Evolutionary conservation across 306 rosid genomes (phyloP).

Genomic region (Cicer arietinum): DNA sequence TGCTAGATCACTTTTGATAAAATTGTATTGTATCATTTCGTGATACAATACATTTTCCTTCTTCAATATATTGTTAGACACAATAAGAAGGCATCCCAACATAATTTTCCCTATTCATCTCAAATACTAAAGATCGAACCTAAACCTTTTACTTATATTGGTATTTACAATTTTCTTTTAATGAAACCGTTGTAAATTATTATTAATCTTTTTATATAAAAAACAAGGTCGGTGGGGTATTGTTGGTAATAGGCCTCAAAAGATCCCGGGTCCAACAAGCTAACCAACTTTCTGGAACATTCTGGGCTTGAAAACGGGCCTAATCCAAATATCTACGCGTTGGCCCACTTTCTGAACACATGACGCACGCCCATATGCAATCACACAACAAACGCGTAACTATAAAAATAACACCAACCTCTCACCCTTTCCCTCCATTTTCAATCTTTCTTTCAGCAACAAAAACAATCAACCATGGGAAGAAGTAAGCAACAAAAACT

Average conservation of each 20-base stretch:
- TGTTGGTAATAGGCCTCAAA: background rate
- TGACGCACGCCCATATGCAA: constrained; percentile 31
- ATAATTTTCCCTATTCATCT: too few species aligned
- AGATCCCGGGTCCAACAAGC: background rate
- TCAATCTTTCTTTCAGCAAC: background rate
- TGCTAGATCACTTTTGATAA: too few species aligned
- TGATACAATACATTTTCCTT: too few species aligned
- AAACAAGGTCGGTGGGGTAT: background rate
- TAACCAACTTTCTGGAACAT: background rate
- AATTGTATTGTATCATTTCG: too few species aligned
- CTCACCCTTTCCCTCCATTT: constrained; percentile 6
- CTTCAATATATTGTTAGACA: too few species aligned
- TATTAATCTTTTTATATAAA: too few species aligned
- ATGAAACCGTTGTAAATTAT: too few species aligned
- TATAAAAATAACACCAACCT: constrained; percentile 11
- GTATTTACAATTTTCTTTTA: too few species aligned
- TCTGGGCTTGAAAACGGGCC: constrained; percentile 24
- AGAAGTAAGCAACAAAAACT: constrained; percentile 25
- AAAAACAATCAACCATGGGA: constrained; percentile 19
- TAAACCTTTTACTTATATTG: too few species aligned
- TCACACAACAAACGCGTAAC: background rate
- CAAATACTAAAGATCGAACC: too few species aligned
- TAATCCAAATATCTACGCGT: background rate
- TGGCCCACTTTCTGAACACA: background rate
- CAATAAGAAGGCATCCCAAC: too few species aligned